Conservation (phyloP, 1,284 basidiomycete species). For the Cutaneotrichosporon dermatis region DNA sequence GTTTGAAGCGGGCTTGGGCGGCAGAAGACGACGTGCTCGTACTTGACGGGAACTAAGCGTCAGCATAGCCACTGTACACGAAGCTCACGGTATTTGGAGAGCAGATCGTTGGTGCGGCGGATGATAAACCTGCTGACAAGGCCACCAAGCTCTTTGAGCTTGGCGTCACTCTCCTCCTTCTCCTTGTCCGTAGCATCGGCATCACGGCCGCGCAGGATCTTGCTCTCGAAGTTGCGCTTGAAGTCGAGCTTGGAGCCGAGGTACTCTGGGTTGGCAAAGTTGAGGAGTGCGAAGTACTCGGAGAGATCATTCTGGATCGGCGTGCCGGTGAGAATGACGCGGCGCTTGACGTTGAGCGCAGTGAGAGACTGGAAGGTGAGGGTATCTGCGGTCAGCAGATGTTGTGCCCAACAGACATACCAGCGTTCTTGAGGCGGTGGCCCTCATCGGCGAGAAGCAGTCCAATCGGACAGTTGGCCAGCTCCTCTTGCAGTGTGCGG, state of each 20-base stretch:
- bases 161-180: conserved; percentile 79
- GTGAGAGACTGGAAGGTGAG: conserved; percentile 85
- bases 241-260: conserved; percentile 90
- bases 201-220: conserved; percentile 89
- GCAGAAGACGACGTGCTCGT: conserved; percentile 99
- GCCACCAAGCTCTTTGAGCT: conserved; percentile 86
- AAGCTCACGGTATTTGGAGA: conserved; percentile 86
- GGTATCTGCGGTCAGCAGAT: conserved; percentile 57
- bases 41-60: conserved; percentile 86
- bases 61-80: not conserved
- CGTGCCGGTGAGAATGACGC: conserved; percentile 96
- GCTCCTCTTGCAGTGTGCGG: conserved; percentile 69
- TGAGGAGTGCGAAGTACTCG: conserved; percentile 93
- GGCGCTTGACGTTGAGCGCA: conserved; percentile 79
- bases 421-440: conserved; percentile 93
- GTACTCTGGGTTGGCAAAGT: conserved; percentile 95
- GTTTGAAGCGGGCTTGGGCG: conserved; percentile 82
- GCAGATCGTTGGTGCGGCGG: conserved; percentile 88
- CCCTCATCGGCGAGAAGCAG: conserved; percentile 94
- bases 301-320: conserved; percentile 96
- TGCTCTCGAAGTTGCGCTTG: conserved; percentile 92
- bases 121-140: conserved; percentile 97
- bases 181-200: conserved; percentile 79
- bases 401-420: conserved; percentile 50
- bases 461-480: conserved; percentile 78